Conservation (phyloP, 345 rosid species). For the Citrus unshiu region DNA sequence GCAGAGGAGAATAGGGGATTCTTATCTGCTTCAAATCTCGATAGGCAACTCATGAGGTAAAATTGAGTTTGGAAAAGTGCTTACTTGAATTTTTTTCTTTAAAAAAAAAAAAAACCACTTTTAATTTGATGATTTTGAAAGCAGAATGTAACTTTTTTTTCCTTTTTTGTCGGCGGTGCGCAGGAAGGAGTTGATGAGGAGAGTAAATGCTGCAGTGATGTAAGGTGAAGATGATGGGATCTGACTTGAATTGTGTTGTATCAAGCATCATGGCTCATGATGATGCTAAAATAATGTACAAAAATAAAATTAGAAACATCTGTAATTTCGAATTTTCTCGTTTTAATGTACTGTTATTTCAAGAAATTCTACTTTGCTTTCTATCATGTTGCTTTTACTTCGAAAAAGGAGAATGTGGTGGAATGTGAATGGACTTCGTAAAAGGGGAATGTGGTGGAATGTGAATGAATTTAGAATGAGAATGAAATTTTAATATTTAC, state of each 20-base stretch:
- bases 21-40: slow-evolving; percentile 56
- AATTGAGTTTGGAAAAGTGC: background rate
- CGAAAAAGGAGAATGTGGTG: no score
- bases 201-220: slow-evolving; percentile 41
- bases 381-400: no score
- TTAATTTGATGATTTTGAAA: background rate
- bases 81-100: background rate
- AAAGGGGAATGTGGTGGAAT: no score
- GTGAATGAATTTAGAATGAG: no score
- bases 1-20: slow-evolving; percentile 93
- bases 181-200: slow-evolving; percentile 71
- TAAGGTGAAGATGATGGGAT: slow-evolving; percentile 8
- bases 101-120: background rate
- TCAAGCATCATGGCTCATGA: background rate
- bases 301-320: background rate
- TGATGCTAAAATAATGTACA: background rate
- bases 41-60: slow-evolving; percentile 70
- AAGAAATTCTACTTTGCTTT: no score
- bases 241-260: background rate
- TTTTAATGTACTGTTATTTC: background rate
- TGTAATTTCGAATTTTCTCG: background rate
- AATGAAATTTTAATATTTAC: no score
- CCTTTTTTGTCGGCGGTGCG: no score
- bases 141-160: background rate
- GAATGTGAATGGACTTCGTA: no score